Evolutionary conservation across 305 asterid species (phyloP).

Genomic region (Solanum hybrid): DNA sequence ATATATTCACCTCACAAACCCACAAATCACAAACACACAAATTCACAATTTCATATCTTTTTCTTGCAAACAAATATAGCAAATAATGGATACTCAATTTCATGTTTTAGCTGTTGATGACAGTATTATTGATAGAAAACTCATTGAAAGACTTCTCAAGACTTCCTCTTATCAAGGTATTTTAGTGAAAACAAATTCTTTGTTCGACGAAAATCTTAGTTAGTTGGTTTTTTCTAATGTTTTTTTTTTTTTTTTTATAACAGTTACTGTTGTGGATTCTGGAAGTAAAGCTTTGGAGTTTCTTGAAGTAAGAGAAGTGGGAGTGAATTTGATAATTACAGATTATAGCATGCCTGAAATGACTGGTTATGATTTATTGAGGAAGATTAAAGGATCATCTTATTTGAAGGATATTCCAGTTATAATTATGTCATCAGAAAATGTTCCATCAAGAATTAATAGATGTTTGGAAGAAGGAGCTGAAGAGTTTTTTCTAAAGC

Average conservation of each 20-base stretch:
- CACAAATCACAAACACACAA: background rate
- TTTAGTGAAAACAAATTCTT: background rate
- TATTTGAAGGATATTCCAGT: slow-evolving; percentile 27
- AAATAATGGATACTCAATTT: slow-evolving; percentile 7
- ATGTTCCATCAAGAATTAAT: slow-evolving; percentile 22
- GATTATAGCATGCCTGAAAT: slow-evolving; percentile 34
- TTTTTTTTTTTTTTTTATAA: too few species aligned
- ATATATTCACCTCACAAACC: background rate
- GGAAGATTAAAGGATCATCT: slow-evolving; percentile 25
- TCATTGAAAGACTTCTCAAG: slow-evolving; percentile 32
- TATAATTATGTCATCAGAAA: slow-evolving; percentile 31
- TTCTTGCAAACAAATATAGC: background rate
- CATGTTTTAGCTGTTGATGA: slow-evolving; percentile 42
- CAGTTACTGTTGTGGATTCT: slow-evolving; percentile 35
- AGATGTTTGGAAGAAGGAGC: slow-evolving; percentile 36
- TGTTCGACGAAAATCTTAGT: too few species aligned
- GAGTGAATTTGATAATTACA: slow-evolving; percentile 22
- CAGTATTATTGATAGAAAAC: slow-evolving; percentile 27
- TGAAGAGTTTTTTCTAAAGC: slow-evolving; percentile 32
- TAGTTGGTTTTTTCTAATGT: background rate
- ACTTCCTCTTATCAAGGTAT: slow-evolving; percentile 32
- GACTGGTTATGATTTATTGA: slow-evolving; percentile 30
- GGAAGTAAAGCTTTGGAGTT: slow-evolving; percentile 26
- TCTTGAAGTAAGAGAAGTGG: slow-evolving; percentile 12
- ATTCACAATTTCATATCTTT: background rate